Evolutionary conservation across 2,329 filamentous ascomycete species (phyloP).

Genomic region (Coniochaeta sp.): DNA sequence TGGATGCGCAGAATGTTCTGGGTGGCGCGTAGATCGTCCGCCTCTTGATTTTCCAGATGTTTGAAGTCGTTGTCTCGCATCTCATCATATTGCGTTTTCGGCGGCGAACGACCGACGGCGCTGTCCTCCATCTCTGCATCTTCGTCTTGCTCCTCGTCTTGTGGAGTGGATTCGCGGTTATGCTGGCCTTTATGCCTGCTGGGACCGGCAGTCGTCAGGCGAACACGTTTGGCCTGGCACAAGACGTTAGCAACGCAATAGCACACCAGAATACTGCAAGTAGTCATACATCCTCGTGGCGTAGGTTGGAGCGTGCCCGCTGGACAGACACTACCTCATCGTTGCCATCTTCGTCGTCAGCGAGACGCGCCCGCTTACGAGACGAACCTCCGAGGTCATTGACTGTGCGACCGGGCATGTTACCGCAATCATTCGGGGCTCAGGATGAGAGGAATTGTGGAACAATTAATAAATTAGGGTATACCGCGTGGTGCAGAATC

Average conservation of each 20-base stretch:
- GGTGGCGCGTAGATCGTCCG: conserved; percentile 57
- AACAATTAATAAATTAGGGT: background rate
- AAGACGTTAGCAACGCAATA: background rate
- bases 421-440: background rate
- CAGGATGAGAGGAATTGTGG: background rate
- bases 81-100: conserved; percentile 54
- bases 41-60: conserved; percentile 48
- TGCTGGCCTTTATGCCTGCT: conserved; percentile 7
- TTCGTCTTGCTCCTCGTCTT: conserved; percentile 19
- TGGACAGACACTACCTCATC: conserved; percentile 26
- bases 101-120: conserved; percentile 23
- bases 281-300: conserved; percentile 28
- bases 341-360: conserved; percentile 23
- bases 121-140: conserved; percentile 16
- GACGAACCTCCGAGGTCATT: conserved; percentile 15
- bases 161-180: conserved; percentile 9
- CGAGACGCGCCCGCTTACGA: conserved; percentile 35
- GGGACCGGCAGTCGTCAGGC: conserved; percentile 21
- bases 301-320: conserved; percentile 33
- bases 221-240: conserved; percentile 29
- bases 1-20: conserved; percentile 46
- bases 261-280: background rate
- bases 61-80: conserved; percentile 52
- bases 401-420: conserved; percentile 21
- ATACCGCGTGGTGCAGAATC: background rate